A percentile compares a stretch with the other conserved stretches of the same genome.
Evolutionary conservation across 768 basidiomycete genomes (phyloP).

Genomic region (Ramaria rubella): DNA sequence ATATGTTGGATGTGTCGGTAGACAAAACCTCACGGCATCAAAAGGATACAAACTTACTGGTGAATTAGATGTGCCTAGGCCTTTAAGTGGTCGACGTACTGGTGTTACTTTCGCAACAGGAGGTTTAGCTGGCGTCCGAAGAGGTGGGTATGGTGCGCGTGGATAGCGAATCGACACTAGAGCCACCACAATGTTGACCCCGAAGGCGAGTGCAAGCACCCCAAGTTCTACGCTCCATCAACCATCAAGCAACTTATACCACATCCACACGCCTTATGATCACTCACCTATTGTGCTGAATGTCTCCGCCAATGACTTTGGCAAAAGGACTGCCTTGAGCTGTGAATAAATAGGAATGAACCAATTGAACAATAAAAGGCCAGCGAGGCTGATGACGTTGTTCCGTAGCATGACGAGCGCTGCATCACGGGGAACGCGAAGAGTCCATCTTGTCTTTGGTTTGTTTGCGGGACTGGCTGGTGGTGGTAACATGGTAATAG

Average conservation of each 20-base stretch:
- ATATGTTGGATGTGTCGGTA: background rate
- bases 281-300: slow-evolving; percentile 3
- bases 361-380: slow-evolving; percentile 7
- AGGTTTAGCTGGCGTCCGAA: slow-evolving; percentile 6
- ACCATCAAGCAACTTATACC: background rate
- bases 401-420: slow-evolving; percentile 7
- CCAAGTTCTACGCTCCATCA: background rate
- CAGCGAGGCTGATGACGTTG: background rate
- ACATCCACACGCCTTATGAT: background rate
- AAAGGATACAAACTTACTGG: background rate
- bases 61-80: slow-evolving; percentile 7
- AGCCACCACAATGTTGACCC: slow-evolving; percentile 7
- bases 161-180: slow-evolving; percentile 9
- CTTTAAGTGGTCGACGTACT: slow-evolving; percentile 6
- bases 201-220: slow-evolving; percentile 4
- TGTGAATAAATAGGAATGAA: slow-evolving; percentile 8
- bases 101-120: background rate
- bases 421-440: slow-evolving; percentile 7
- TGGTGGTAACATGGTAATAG: slow-evolving; percentile 5
- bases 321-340: slow-evolving; percentile 2
- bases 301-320: background rate
- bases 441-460: slow-evolving; percentile 1
- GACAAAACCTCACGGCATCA: background rate
- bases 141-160: slow-evolving; percentile 5
- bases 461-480: slow-evolving; percentile 4